These are phyloP conservation scores for Emmonsiellopsis sp. DNA, from an alignment of 2,329 filamentous ascomycete species.

Conservation along the genomic window DNA sequence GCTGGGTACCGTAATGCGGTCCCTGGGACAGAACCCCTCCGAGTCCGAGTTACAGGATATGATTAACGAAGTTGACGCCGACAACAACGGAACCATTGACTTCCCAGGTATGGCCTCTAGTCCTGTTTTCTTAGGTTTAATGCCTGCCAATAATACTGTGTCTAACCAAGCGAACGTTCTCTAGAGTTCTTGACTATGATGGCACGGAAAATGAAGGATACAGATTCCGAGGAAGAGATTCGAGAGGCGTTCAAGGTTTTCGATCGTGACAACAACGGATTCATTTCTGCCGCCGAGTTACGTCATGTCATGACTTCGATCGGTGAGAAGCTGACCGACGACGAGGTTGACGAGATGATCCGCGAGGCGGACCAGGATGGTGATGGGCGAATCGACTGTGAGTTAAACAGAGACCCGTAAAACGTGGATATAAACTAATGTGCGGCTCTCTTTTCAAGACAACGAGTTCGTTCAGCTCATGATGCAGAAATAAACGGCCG, in stretches of 20 bases:
- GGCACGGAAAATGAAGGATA: constrained; percentile 91
- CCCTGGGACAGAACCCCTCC: constrained; percentile 79
- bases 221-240: constrained; percentile 84
- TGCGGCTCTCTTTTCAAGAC: constrained; percentile 35
- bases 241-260: constrained; percentile 86
- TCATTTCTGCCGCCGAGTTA: constrained; percentile 80
- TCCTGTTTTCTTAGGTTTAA: neutral
- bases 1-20: constrained; percentile 83
- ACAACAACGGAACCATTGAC: constrained; percentile 89
- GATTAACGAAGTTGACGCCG: constrained; percentile 89
- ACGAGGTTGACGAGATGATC: constrained; percentile 91
- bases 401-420: constrained; percentile 21
- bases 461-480: constrained; percentile 92
- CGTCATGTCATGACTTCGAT: constrained; percentile 90
- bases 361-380: constrained; percentile 84
- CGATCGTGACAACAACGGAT: constrained; percentile 84
- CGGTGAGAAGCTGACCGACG: constrained; percentile 82
- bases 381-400: constrained; percentile 82
- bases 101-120: constrained; percentile 60
- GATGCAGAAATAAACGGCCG: constrained; percentile 75
- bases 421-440: constrained; percentile 1
- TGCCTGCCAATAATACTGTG: neutral
- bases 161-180: constrained; percentile 8
- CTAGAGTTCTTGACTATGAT: constrained; percentile 87
- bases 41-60: constrained; percentile 87